Percentiles rank a stretch among this genome's conserved stretches.
Conservation (phyloP, 2,329 filamentous ascomycete genomes). For the Penicillium sp. region DNA sequence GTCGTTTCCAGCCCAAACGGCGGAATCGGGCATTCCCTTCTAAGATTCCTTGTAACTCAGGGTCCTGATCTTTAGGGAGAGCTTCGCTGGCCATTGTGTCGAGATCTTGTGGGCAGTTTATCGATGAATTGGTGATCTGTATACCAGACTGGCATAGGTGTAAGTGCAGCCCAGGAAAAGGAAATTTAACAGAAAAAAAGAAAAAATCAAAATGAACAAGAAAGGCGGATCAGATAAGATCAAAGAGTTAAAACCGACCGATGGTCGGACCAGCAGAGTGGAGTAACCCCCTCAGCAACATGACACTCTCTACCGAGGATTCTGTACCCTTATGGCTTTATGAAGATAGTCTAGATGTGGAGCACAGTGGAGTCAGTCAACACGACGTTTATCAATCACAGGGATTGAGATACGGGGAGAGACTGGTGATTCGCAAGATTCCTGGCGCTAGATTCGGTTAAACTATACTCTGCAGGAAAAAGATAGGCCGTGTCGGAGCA, state of each 20-base stretch:
- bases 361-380: not conserved
- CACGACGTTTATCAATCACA: not conserved
- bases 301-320: not conserved
- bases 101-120: not conserved
- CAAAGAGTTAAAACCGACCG: not conserved
- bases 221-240: slow-evolving; percentile 12
- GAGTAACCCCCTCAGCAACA: not conserved
- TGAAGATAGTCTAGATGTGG: not conserved
- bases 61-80: slow-evolving; percentile 4
- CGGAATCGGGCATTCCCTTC: slow-evolving; percentile 3
- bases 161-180: not conserved
- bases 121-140: not conserved
- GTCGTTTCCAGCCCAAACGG: slow-evolving; percentile 7
- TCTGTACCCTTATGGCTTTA: too few relatives aligned
- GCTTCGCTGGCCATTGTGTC: slow-evolving; percentile 3
- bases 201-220: not conserved
- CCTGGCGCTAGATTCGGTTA: not conserved
- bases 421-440: not conserved
- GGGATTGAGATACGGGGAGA: not conserved
- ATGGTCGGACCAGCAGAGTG: slow-evolving; percentile 1
- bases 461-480: not conserved
- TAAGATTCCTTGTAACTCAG: slow-evolving; percentile 1
- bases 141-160: not conserved
- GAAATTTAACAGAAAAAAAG: not conserved
- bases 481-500: not conserved